Base-by-base conservation (phyloP, 805 yeast species). In the Teunomyces gatunensis region DNA sequence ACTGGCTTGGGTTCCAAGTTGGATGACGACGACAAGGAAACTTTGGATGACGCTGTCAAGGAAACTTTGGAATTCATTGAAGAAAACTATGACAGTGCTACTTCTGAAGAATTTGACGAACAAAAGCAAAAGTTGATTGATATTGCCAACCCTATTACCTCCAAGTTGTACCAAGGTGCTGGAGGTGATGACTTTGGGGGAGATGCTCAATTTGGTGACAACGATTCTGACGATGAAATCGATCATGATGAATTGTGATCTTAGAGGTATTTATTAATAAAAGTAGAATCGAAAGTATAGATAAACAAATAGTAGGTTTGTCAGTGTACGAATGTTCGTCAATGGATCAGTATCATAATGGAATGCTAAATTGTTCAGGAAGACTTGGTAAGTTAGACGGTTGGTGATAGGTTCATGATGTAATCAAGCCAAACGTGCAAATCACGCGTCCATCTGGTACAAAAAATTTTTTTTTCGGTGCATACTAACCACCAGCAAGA, bases 91-190 rank as follows among this genome's bases (percentile, higher is more conserved):
- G 95, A 89, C 49, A 75, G 87, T 53, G 97, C 97, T 40, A 80
- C 96, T 45, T 80, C 86, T 61, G 97, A 91, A 71, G 99, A 94
- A 63, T 86, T 87, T 58, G 95, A 89, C 48, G 97, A 90, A 70
- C 95, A 90, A 74, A 88, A 82, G 73, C 91, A 87, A 60, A 71
- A 86, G 64, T 80, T 92, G 68, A 80, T 85, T 53, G 80, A 86
- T 59, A 74, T 86, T 61, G 96, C 96, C 42, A 84, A 85, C 70
- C 97, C 98, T 69, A 91, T 94, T 62, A 88, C 96, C 44, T 79
- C 92, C 55, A 94, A 92, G 77, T 73, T 92, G 48, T 73, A 73
- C 57, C 65, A 65, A 39, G 81, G 78, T 49, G 81, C 77, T 41
- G 77, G 69, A 49, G 79, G 71, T 45, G 64, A 75, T 21, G 73